Conservation (phyloP, 345 rosid genomes). For the Salix brachista region DNA sequence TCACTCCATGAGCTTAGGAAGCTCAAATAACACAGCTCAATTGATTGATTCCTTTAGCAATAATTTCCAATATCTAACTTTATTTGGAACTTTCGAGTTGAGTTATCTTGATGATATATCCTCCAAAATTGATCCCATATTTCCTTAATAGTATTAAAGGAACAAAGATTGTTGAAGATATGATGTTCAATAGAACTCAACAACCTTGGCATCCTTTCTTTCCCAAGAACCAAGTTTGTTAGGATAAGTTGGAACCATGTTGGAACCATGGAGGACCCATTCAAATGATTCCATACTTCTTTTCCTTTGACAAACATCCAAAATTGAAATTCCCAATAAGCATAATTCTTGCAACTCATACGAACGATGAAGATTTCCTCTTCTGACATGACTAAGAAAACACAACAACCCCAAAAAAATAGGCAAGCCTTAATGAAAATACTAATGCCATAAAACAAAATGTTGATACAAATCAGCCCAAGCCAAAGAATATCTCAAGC, state of each 20-base stretch:
- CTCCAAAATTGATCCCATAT: too few relatives aligned
- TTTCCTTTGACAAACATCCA: background rate
- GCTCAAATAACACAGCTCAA: background rate
- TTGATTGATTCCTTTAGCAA: background rate
- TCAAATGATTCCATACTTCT: background rate
- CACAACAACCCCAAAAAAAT: background rate
- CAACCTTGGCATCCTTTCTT: background rate
- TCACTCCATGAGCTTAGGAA: background rate
- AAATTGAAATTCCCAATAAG: background rate
- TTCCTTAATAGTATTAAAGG: background rate
- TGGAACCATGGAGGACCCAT: background rate
- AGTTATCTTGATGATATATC: too few relatives aligned
- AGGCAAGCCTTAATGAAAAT: background rate
- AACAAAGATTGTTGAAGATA: background rate
- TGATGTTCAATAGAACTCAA: background rate
- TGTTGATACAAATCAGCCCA: background rate
- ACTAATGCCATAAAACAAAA: background rate
- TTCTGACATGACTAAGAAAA: background rate
- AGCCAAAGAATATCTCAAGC: background rate
- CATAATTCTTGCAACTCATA: background rate
- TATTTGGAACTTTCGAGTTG: background rate
- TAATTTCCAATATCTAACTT: background rate
- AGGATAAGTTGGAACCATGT: background rate
- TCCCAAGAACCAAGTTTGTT: background rate
- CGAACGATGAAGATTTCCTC: background rate